Base-by-base conservation (phyloP, 176 grass and related monocot genomes). In the Aegilops bicornis region DNA sequence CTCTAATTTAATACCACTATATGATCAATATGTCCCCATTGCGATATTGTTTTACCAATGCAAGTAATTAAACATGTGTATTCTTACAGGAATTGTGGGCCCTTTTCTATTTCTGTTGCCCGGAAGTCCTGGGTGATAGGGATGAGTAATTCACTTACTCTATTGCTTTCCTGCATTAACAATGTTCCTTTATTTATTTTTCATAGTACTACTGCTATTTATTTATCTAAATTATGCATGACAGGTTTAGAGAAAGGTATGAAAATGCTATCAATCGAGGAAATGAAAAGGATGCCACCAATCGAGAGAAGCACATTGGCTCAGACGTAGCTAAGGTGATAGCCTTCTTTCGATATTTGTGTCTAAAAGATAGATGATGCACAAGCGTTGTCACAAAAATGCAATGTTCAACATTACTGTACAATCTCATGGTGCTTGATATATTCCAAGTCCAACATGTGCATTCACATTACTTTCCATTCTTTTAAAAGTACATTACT, bases 41-140 rank as follows among this genome's bases (percentile, higher is more conserved):
- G 61, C 48, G 5, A 59, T 73, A 19, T 42, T 32, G 58, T 52
- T 17, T 17, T 52, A 52, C 56, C 22, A 54, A 24, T 79, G 33
- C 63, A 68, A 84, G 35, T 52, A 52, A 52, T 48, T 73, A 69
- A 61, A 64, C 6, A 69, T 85, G 81, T 80, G 27, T 63, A 32
- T 84, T 87, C 59, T 78, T 73, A 15, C 86, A 98, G 96, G 96
- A 95, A 92, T 84, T 98, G 64, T 98, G 96, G 96, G 88, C 93
- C 77, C 75, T 98, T 17, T 95, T 98, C 86, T 82, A 82, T 86
- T 98, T 98, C 61, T 98, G 90, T 85, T 98, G 93, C 39, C 84
- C 93, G 11, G 86, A 98, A 81, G 79, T 98, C 71, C 60, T 98
- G 86, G 91, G 91, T 78, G 93, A 95, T 64, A 94, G 92, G 88